phyloP scores from a whole-genome alignment of 345 rosid genomes.

The Lepidium didymum region DNA sequence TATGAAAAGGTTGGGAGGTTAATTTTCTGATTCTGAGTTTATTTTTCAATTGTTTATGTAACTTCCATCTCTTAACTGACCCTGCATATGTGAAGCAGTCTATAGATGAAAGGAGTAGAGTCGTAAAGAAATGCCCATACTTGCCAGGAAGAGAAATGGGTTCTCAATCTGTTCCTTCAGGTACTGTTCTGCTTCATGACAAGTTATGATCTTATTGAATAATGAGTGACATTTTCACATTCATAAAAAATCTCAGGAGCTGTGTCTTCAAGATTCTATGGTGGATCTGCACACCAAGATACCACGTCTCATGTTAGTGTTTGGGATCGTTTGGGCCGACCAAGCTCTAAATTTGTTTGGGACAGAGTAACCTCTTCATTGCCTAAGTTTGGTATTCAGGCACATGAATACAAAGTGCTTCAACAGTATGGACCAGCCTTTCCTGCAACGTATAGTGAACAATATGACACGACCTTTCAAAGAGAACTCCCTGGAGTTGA shows the following conservation, averaged over 20 bases:
- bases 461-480: neutral
- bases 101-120: neutral
- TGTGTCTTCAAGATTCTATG: conserved; percentile 13
- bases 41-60: neutral
- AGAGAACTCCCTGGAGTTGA: conserved; percentile 12
- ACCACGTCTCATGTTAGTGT: conserved; percentile 25
- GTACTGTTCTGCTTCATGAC: conserved; percentile 4
- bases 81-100: neutral
- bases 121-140: neutral
- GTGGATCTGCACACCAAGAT: conserved; percentile 3
- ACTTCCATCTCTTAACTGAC: neutral
- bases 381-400: neutral
- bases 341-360: neutral
- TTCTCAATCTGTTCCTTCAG: conserved; percentile 18
- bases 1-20: conserved; percentile 28
- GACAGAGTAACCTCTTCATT: neutral
- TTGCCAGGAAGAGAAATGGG: conserved; percentile 18
- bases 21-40: neutral
- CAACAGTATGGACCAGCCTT: conserved; percentile 16
- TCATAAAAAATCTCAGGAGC: conserved; percentile 14
- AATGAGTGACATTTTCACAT: neutral
- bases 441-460: conserved; percentile 18
- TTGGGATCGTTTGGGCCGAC: conserved; percentile 36
- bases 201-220: neutral
- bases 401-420: conserved; percentile 6